These are phyloP conservation scores for Pseudogymnoascus sp. DNA, from an alignment of 2,329 filamentous ascomycete species.

Conservation along the genomic window DNA sequence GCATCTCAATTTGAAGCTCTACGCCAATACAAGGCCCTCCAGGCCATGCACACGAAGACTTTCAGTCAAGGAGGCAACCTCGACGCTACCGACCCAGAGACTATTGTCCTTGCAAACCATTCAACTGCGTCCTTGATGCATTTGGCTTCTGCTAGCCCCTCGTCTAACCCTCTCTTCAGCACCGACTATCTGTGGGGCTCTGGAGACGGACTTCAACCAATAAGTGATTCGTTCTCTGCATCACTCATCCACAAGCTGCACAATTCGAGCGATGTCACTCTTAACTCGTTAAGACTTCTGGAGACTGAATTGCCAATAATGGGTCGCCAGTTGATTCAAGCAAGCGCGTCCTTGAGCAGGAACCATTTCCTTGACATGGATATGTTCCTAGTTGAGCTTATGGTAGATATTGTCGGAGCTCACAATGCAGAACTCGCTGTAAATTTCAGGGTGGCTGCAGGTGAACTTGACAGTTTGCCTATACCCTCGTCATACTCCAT, in stretches of 20 bases:
- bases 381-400: constrained; percentile 19
- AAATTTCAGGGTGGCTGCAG: background rate
- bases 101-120: constrained; percentile 26
- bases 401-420: constrained; percentile 19
- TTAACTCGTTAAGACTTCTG: constrained; percentile 56
- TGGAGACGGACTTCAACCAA: constrained; percentile 34
- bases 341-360: constrained; percentile 33
- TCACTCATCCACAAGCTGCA: constrained; percentile 51
- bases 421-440: constrained; percentile 17
- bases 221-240: constrained; percentile 42
- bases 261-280: constrained; percentile 43
- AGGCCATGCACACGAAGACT: constrained; percentile 12
- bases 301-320: constrained; percentile 59
- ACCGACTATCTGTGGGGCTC: constrained; percentile 28
- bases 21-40: constrained; percentile 37
- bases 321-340: constrained; percentile 38
- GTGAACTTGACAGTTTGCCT: background rate
- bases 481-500: background rate
- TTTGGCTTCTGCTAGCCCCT: constrained; percentile 18
- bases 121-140: constrained; percentile 26
- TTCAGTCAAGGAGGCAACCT: constrained; percentile 5
- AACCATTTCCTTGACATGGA: constrained; percentile 42
- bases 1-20: constrained; percentile 50
- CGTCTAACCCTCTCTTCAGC: constrained; percentile 21
- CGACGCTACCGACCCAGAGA: constrained; percentile 13